A percentile compares a stretch with the other conserved stretches of the same genome.
Conservation (phyloP, 2,329 filamentous ascomycete species). For the Fusarium anthophilum region DNA sequence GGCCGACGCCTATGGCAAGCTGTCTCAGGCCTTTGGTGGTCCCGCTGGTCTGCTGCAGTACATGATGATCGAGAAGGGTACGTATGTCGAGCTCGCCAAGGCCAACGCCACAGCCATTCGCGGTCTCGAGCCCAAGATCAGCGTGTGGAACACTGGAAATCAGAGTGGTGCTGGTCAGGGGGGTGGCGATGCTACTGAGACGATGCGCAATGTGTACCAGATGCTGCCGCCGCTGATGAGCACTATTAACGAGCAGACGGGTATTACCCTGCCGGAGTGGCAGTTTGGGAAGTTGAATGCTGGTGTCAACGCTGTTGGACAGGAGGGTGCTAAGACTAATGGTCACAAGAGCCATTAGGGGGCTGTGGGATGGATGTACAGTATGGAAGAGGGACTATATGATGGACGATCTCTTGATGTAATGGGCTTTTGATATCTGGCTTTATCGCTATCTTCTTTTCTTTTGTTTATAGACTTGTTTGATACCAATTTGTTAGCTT, state of each 20-base stretch:
- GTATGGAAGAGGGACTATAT: neutral
- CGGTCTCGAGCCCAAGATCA: slow-evolving; percentile 88
- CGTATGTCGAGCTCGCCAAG: slow-evolving; percentile 79
- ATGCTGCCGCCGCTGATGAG: slow-evolving; percentile 82
- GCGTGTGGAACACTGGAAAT: slow-evolving; percentile 84
- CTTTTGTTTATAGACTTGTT: slow-evolving; percentile 19
- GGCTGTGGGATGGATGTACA: neutral
- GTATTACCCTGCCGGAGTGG: slow-evolving; percentile 83
- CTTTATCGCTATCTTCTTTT: neutral
- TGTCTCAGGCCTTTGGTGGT: slow-evolving; percentile 78
- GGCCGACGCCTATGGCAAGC: slow-evolving; percentile 80
- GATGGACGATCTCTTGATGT: neutral
- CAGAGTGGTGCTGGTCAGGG: slow-evolving; percentile 51
- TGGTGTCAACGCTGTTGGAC: slow-evolving; percentile 45
- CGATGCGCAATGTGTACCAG: slow-evolving; percentile 84
- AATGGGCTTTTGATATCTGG: slow-evolving; percentile 7
- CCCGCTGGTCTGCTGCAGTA: slow-evolving; percentile 82
- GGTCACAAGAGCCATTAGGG: slow-evolving; percentile 26
- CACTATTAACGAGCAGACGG: slow-evolving; percentile 90
- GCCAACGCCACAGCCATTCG: slow-evolving; percentile 80
- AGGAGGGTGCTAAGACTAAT: slow-evolving; percentile 37
- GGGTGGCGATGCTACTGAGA: slow-evolving; percentile 61
- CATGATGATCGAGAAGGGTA: slow-evolving; percentile 87
- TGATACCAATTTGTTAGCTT: slow-evolving; percentile 27
- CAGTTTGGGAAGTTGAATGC: slow-evolving; percentile 63